These are phyloP conservation scores for Microdochium paspali DNA, from an alignment of 2,329 filamentous ascomycete genomes.

Conservation along the genomic window DNA sequence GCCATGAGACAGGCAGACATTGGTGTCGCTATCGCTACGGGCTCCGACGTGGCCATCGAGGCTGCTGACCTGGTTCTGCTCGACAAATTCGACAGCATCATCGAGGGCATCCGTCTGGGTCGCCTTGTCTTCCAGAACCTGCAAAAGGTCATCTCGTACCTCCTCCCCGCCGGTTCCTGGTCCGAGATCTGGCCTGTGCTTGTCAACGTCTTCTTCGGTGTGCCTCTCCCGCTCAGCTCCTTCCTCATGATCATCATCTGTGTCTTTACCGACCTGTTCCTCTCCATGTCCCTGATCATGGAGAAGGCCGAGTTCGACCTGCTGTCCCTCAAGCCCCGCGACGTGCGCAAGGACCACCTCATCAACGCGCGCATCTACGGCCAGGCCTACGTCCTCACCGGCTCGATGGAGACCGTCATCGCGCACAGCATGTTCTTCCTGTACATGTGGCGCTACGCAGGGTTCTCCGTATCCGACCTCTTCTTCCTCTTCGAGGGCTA, in stretches of 20 bases:
- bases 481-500: slow-evolving; percentile 41
- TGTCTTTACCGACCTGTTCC: slow-evolving; percentile 44
- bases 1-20: slow-evolving; percentile 56
- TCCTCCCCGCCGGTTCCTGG: slow-evolving; percentile 42
- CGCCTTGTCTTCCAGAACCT: slow-evolving; percentile 30
- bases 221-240: slow-evolving; percentile 37
- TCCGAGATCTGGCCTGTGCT: slow-evolving; percentile 49
- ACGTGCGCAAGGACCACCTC: slow-evolving; percentile 38
- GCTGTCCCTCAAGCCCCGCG: slow-evolving; percentile 37
- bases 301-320: slow-evolving; percentile 46
- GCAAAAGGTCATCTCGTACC: slow-evolving; percentile 30
- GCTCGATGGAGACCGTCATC: slow-evolving; percentile 37
- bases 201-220: slow-evolving; percentile 45
- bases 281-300: slow-evolving; percentile 41
- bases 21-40: slow-evolving; percentile 56
- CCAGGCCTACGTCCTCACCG: slow-evolving; percentile 42
- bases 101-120: slow-evolving; percentile 48
- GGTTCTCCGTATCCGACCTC: slow-evolving; percentile 35
- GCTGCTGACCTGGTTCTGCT: slow-evolving; percentile 59
- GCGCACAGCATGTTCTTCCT: slow-evolving; percentile 45
- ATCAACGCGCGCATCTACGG: slow-evolving; percentile 26
- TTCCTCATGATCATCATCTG: slow-evolving; percentile 52
- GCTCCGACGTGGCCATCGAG: slow-evolving; percentile 55
- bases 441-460: slow-evolving; percentile 37
- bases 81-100: slow-evolving; percentile 62